A percentile compares a stretch with the other conserved stretches of the same genome.
These are phyloP conservation scores for Choiromyces venosus DNA, from an alignment of 495 filamentous ascomycete genomes.

Conservation along the genomic window DNA sequence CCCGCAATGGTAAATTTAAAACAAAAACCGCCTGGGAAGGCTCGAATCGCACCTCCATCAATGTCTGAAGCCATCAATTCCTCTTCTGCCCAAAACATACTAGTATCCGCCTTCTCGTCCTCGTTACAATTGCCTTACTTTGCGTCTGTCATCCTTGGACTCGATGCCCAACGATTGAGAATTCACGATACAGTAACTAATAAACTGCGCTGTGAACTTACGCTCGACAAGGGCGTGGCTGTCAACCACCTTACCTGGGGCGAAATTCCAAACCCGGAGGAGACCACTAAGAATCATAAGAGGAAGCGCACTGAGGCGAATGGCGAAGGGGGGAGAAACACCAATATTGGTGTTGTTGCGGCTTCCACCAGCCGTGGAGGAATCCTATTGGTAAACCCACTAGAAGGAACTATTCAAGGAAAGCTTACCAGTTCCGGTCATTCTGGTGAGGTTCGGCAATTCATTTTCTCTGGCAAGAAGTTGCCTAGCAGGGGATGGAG, in stretches of 20 bases:
- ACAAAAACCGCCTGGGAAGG: neutral
- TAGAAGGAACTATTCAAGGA: constrained; percentile 51
- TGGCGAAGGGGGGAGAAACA: constrained; percentile 45
- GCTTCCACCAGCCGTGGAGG: constrained; percentile 53
- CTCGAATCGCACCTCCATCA: neutral
- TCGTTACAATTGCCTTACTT: constrained; percentile 56
- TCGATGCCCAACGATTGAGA: constrained; percentile 56
- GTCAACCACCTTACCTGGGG: constrained; percentile 59
- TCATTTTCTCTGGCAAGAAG: constrained; percentile 52
- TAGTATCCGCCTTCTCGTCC: constrained; percentile 49
- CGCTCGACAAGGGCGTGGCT: constrained; percentile 49
- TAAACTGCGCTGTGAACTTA: constrained; percentile 55
- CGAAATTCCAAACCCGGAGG: constrained; percentile 19
- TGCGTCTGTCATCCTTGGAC: constrained; percentile 56
- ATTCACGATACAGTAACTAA: constrained; percentile 57
- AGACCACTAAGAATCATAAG: constrained; percentile 45
- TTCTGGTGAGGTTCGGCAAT: constrained; percentile 53
- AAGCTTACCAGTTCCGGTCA: constrained; percentile 49
- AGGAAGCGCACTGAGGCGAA: constrained; percentile 52
- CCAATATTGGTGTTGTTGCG: constrained; percentile 48
- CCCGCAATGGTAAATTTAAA: neutral
- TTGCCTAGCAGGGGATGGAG: constrained; percentile 53
- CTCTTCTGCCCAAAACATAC: neutral
- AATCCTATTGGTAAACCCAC: constrained; percentile 53
- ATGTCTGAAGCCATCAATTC: neutral